Base-by-base conservation (phyloP, 305 asterid genomes). In the Fraxinus sp. region DNA sequence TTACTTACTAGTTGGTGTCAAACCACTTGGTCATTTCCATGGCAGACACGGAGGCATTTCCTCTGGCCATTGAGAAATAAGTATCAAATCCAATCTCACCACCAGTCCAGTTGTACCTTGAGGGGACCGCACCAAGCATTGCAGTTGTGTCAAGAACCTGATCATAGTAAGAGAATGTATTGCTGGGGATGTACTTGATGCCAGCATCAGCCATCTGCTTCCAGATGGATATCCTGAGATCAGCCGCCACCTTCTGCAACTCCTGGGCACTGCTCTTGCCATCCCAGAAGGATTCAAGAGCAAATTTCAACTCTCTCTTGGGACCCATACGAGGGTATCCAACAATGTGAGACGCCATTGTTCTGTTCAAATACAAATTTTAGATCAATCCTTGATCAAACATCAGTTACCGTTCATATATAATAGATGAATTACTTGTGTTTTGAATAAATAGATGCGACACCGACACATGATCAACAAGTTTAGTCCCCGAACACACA, bases 301-400 rank as follows among this genome's bases (percentile, higher is more conserved):
- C 91, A 82, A 90, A 90, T 85, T 88, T 90, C 76, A 90, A 87
- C 84, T 90, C 93, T 85, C 93, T 88, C 90, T 90, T 90, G 18
- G 93, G 93, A 24, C 93, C 93, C 91, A 90, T 88, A 72, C 93
- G 93, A 57, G 94, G 94, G 78, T 91, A 91, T 84, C 94, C 94
- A 85, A 91, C 94, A 80, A 91, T 85, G 86, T 91, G 94, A 33
- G 94, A 89, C 1, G 91, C 94, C 94, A 91, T 91, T 88, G 26
- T 88, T 82, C 91, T 90, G 79, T n/a, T 81, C 37, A 81, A 82
- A 85, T 36, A 78, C 68, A 85, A 87, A 68, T 11, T 4, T 68
- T 79, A 52, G 70, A 70, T 36, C 41, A 36, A 36, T 36, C 41
- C 41, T 36, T 36, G 41, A 36, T 36, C 9, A 36, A 36, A 36